Evolutionary conservation across 1,284 basidiomycete species (phyloP), one percentile per base, ranked within the genome.

Genomic region (Hemileia vastatrix): DNA sequence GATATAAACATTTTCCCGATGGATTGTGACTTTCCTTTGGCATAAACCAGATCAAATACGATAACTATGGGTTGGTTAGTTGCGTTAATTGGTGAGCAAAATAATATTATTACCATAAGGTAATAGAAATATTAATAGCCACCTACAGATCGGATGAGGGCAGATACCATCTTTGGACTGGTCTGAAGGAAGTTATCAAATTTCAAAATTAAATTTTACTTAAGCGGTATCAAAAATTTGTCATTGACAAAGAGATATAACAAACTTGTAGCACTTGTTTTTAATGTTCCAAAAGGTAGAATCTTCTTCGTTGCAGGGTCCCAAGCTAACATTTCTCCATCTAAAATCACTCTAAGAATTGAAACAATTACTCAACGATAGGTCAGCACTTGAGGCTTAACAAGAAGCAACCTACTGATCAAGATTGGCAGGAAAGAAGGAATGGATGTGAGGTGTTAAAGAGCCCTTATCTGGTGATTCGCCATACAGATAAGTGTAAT

Each of bases 301-400:
- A 89, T 88, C 48, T 87, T 83, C 67, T 87, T 85, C 0, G 88
- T 84, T 1, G 86, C 79, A 0, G 92, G 92, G 74, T 96, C 92
- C 87, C 88, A 95, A 2, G 93, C 93, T 47, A 97, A 78, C 92
- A 97, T 95, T 76, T 97, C 93, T 0, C 93, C 92, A 68, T 96
- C 92, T 15, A 96, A 77, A 49, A 96, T 89, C 68, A 92, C 85
- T 54, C 92, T 94, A 65, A 40, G 23, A 21, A 56, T 49, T 61
- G 70, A 8, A 55, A 62, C 4, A 61, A 31, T 54, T 21, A 32
- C 27, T n/a, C 32, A 51, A 13, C 31, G 4, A 5, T 18, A 19
- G n/a, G 23, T 23, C 13, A 44, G 60, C 13, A 40, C 55, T 8
- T 19, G 32, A 2, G 45, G 18, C 15, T 9, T 32, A 2, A 15